Conservation (phyloP, 1,284 basidiomycete genomes). For the Ganoderma meredithae region DNA sequence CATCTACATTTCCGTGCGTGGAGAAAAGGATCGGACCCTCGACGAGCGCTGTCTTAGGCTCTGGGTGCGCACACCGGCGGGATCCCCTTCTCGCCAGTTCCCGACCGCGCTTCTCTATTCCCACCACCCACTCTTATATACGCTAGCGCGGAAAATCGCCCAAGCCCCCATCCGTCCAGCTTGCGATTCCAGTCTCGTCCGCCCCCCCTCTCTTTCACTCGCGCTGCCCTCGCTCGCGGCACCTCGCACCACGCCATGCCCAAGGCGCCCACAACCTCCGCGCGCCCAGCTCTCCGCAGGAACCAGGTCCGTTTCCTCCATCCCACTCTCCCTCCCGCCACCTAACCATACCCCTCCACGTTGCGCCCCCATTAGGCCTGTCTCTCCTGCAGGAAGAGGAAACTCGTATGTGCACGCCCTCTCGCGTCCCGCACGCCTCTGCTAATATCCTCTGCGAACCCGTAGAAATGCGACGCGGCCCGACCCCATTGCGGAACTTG, state of each 20-base stretch:
- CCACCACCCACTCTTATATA: conserved; percentile 32
- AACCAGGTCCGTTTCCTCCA: conserved; percentile 63
- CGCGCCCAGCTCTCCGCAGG: conserved; percentile 73
- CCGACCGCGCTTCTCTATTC: conserved; percentile 30
- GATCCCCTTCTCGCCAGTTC: conserved; percentile 27
- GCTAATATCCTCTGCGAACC: conserved; percentile 10
- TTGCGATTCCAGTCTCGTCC: background rate
- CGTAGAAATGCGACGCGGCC: conserved; percentile 83
- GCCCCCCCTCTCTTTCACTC: background rate
- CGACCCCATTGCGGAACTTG: conserved; percentile 85
- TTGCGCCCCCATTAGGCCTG: conserved; percentile 65
- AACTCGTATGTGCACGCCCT: conserved; percentile 61
- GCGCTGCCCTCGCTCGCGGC: background rate
- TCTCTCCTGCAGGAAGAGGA: conserved; percentile 79
- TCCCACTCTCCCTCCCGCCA: conserved; percentile 17
- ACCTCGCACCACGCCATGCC: conserved; percentile 58
- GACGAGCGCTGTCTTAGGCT: conserved; percentile 12
- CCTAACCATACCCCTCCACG: conserved; percentile 11
- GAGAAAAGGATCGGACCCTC: background rate
- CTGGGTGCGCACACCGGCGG: conserved; percentile 27
- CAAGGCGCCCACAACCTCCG: conserved; percentile 53
- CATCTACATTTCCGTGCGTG: conserved; percentile 7
- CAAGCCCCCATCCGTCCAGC: conserved; percentile 22
- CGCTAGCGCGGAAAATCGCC: conserved; percentile 23
- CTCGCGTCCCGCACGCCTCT: conserved; percentile 22